Evolutionary conservation across 164 flowering plant genomes (phyloP).

Genomic region (Amborella trichopoda): DNA sequence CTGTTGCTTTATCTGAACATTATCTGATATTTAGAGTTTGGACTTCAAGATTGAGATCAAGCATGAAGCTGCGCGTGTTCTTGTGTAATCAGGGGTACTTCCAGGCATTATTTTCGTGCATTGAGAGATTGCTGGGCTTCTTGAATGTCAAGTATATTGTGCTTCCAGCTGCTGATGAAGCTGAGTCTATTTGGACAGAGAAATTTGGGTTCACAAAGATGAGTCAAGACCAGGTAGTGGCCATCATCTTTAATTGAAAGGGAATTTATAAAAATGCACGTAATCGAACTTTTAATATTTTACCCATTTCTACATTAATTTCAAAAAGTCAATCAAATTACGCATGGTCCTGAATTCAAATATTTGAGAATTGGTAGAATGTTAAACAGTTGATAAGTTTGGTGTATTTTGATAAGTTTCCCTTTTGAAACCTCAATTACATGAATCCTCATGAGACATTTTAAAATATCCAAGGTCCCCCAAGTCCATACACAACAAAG

Average conservation of each 20-base stretch:
- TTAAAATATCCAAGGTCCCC: too few relatives aligned
- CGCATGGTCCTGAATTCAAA: too few relatives aligned
- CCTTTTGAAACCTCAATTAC: too few relatives aligned
- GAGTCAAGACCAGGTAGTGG: constrained; percentile 13
- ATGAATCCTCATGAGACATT: too few relatives aligned
- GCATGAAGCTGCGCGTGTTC: too few relatives aligned
- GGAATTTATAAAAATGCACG: neutral
- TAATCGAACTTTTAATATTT: neutral
- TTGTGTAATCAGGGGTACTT: constrained; percentile 21
- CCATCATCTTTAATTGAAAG: neutral
- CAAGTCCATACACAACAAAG: too few relatives aligned
- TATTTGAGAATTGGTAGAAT: neutral
- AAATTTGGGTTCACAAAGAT: constrained; percentile 20
- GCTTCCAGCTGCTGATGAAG: constrained; percentile 28
- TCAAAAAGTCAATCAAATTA: too few relatives aligned
- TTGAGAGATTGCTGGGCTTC: constrained; percentile 19
- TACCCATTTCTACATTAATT: neutral
- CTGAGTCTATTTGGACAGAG: constrained; percentile 24
- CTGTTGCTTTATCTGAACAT: too few relatives aligned
- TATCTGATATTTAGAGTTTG: too few relatives aligned
- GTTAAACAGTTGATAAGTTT: neutral
- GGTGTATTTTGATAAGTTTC: too few relatives aligned
- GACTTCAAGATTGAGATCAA: too few relatives aligned
- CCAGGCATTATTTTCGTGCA: constrained; percentile 20
- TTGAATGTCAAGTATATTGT: constrained; percentile 16